These are phyloP conservation scores for Penicillium verhagenii DNA, from an alignment of 495 filamentous ascomycete species.

Conservation along the genomic window DNA sequence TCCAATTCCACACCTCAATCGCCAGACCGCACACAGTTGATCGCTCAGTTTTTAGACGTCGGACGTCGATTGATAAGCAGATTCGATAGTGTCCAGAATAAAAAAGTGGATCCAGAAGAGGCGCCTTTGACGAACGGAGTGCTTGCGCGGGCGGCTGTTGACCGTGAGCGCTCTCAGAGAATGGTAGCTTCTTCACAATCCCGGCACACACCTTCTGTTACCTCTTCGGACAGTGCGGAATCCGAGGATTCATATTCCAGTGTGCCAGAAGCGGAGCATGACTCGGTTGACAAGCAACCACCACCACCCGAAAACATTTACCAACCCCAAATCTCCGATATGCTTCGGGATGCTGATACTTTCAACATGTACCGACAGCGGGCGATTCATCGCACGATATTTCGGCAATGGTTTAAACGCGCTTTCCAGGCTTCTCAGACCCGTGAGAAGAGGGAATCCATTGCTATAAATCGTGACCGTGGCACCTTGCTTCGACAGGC, in stretches of 20 bases:
- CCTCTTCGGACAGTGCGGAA: slow-evolving; percentile 25
- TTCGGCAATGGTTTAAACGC: slow-evolving; percentile 56
- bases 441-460: slow-evolving; percentile 45
- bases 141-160: slow-evolving; percentile 35
- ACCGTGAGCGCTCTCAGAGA: slow-evolving; percentile 38
- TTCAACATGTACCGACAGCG: slow-evolving; percentile 55
- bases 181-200: slow-evolving; percentile 21
- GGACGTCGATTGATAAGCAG: slow-evolving; percentile 41
- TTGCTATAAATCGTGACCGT: slow-evolving; percentile 53
- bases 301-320: slow-evolving; percentile 44
- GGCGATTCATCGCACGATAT: slow-evolving; percentile 43
- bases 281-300: slow-evolving; percentile 28
- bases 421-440: slow-evolving; percentile 45
- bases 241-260: slow-evolving; percentile 29
- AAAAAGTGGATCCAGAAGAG: slow-evolving; percentile 13
- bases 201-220: slow-evolving; percentile 19
- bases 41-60: slow-evolving; percentile 46
- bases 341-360: slow-evolving; percentile 57
- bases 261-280: slow-evolving; percentile 24
- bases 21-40: slow-evolving; percentile 45
- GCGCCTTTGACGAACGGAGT: slow-evolving; percentile 26
- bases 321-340: slow-evolving; percentile 53
- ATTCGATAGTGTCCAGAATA: slow-evolving; percentile 31
- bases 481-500: slow-evolving; percentile 53
- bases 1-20: slow-evolving; percentile 17